Conservation (phyloP, 2,329 filamentous ascomycete species). For the Drechslerella dactyloides region DNA sequence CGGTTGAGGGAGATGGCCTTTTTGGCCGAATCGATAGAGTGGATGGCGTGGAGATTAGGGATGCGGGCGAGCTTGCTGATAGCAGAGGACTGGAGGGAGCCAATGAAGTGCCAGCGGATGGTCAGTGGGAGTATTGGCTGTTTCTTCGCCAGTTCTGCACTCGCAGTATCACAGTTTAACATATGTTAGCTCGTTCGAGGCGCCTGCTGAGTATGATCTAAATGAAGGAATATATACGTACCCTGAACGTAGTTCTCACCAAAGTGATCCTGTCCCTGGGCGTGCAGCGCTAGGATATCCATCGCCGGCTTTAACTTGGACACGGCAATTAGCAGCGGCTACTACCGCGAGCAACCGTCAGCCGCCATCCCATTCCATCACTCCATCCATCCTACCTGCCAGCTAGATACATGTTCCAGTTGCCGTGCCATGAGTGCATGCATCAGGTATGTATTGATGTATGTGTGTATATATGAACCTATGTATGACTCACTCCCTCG, state of each 20-base stretch:
- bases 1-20: conserved; percentile 84
- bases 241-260: conserved; percentile 91
- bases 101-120: conserved; percentile 96
- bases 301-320: conserved; percentile 94
- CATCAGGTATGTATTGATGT: neutral
- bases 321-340: conserved; percentile 75
- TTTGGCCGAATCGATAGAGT: conserved; percentile 84
- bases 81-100: conserved; percentile 90
- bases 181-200: neutral
- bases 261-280: conserved; percentile 74
- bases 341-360: conserved; percentile 4
- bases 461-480: neutral
- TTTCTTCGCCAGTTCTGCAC: conserved; percentile 79
- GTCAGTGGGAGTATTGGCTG: conserved; percentile 75
- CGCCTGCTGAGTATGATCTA: neutral
- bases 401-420: no score
- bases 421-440: no score
- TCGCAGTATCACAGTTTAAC: neutral
- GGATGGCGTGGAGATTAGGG: conserved; percentile 87
- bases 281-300: conserved; percentile 84
- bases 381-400: no score
- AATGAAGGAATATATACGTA: conserved; percentile 4
- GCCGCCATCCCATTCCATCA: no score
- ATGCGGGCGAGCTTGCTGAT: conserved; percentile 86
- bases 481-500: conserved; percentile 19